phyloP scores from a whole-genome alignment of 768 basidiomycete species.

The Boletus reticuloceps region DNA sequence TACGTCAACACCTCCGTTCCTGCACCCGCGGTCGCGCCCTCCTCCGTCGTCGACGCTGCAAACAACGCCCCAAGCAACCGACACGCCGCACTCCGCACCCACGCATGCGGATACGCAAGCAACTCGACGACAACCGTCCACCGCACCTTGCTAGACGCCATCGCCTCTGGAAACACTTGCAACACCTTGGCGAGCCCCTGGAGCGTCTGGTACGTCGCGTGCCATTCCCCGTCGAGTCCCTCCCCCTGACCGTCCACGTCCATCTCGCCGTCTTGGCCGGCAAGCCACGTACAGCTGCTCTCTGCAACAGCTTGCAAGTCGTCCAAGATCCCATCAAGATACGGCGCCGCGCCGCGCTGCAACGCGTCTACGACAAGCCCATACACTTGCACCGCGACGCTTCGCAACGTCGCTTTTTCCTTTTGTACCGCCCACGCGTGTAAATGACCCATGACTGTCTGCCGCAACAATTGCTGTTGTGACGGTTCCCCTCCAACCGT shows the following conservation, averaged over 20 bases:
- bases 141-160: slow-evolving; percentile 43
- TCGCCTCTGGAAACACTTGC: slow-evolving; percentile 51
- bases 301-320: slow-evolving; percentile 45
- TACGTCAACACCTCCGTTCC: slow-evolving; percentile 49
- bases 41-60: slow-evolving; percentile 43
- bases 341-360: slow-evolving; percentile 43
- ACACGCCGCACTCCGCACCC: slow-evolving; percentile 84
- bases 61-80: slow-evolving; percentile 74
- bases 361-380: slow-evolving; percentile 76
- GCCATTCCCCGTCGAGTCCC: slow-evolving; percentile 70
- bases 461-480: slow-evolving; percentile 51
- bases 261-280: slow-evolving; percentile 36
- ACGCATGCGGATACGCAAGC: slow-evolving; percentile 88
- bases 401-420: slow-evolving; percentile 56
- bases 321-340: slow-evolving; percentile 49
- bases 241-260: slow-evolving; percentile 47
- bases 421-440: slow-evolving; percentile 75
- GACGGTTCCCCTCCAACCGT: slow-evolving; percentile 60
- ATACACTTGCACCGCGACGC: slow-evolving; percentile 79
- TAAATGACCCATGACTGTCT: slow-evolving; percentile 62
- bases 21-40: not conserved
- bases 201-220: slow-evolving; percentile 78
- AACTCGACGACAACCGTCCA: slow-evolving; percentile 67
- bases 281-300: slow-evolving; percentile 3
- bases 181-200: slow-evolving; percentile 63